Evolutionary conservation across 2,329 filamentous ascomycete species (phyloP).

Genomic region (Monilinia aucupariae): DNA sequence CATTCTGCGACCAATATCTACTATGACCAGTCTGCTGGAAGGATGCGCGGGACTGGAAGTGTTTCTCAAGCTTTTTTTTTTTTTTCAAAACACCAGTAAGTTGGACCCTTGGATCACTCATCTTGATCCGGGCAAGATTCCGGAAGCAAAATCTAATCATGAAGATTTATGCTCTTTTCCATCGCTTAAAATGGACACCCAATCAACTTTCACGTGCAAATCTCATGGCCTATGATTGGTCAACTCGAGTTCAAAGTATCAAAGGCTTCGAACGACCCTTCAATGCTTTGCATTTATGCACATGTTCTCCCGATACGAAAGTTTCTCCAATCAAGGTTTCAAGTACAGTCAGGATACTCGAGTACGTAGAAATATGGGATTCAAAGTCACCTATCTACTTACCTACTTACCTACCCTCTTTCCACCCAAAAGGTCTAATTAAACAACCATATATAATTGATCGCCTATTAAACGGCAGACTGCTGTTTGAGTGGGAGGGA

Average conservation of each 20-base stretch:
- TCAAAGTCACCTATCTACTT: no score
- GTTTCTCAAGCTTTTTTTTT: background rate
- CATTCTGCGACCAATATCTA: background rate
- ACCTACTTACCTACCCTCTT: no score
- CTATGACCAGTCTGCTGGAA: background rate
- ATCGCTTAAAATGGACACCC: conserved; percentile 8
- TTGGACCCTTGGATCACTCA: background rate
- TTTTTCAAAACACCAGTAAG: background rate
- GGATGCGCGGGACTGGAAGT: background rate
- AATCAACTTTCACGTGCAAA: conserved; percentile 15
- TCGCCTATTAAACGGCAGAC: background rate
- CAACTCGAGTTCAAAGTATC: background rate
- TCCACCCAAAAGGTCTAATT: background rate
- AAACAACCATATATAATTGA: background rate
- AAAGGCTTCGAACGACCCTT: conserved; percentile 5
- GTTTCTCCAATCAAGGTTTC: background rate
- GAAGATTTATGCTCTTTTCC: background rate
- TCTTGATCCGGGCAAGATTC: conserved; percentile 1
- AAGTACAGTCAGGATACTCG: background rate
- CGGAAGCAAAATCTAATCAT: background rate
- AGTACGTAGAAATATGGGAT: no score
- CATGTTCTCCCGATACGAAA: background rate
- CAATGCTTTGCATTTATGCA: conserved; percentile 8
- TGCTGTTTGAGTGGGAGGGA: background rate
- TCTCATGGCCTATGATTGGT: conserved; percentile 23